These are phyloP conservation scores for Stagonosporopsis rhizophila DNA, from an alignment of 2,329 filamentous ascomycete species.

Conservation along the genomic window DNA sequence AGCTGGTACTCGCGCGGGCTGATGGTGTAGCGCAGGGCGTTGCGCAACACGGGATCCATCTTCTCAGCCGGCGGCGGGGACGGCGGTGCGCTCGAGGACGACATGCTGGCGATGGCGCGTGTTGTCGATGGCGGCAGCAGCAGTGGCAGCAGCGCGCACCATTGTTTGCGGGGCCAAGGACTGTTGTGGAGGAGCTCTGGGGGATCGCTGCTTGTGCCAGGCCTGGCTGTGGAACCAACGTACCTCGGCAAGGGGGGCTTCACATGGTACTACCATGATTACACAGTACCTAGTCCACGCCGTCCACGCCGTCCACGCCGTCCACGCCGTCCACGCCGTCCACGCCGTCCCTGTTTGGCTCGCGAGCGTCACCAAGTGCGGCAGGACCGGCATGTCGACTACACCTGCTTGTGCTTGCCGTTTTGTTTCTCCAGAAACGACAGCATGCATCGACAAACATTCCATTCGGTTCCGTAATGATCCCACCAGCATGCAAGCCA, in stretches of 20 bases:
- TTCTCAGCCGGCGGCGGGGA: constrained; percentile 38
- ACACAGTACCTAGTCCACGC: background rate
- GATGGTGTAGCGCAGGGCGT: constrained; percentile 82
- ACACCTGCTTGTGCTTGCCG: no score
- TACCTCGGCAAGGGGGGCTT: constrained; percentile 12
- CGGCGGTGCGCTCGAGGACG: constrained; percentile 39
- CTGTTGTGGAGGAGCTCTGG: constrained; percentile 22
- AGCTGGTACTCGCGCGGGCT: constrained; percentile 86
- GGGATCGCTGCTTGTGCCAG: constrained; percentile 12
- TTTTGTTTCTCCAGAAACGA: no score
- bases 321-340: no score
- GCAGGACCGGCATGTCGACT: no score
- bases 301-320: no score
- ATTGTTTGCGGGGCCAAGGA: constrained; percentile 23
- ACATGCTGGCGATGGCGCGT: constrained; percentile 38
- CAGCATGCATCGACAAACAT: no score
- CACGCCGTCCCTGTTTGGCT: background rate
- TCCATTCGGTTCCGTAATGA: no score
- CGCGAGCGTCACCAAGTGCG: constrained; percentile 9
- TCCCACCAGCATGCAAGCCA: background rate
- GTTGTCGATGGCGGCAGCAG: constrained; percentile 12
- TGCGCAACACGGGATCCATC: constrained; percentile 78
- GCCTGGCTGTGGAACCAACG: constrained; percentile 1
- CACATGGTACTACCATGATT: constrained; percentile 3
- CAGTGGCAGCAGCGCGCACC: constrained; percentile 16